A percentile compares a stretch with the other conserved stretches of the same genome.
phyloP scores from a whole-genome alignment of 2,329 filamentous ascomycete genomes.

The Neocatenulostroma microsporum region DNA sequence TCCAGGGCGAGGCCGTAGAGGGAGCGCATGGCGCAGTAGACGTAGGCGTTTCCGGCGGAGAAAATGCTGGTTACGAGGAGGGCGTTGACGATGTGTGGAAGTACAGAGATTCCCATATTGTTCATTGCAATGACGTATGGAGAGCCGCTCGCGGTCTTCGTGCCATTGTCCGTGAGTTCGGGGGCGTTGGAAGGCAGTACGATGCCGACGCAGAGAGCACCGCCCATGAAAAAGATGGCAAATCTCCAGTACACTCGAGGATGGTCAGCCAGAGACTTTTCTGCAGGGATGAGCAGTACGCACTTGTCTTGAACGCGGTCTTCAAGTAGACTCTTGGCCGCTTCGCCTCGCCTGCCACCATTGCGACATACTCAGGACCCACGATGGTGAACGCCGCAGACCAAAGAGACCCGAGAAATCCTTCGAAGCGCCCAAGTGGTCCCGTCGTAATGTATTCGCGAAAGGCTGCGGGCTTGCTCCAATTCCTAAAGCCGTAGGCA shows the following conservation, averaged over 20 bases:
- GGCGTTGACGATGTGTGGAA: conserved; percentile 36
- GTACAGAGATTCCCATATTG: conserved; percentile 36
- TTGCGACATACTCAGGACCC: conserved; percentile 43
- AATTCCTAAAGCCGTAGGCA: conserved; percentile 32
- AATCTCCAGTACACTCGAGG: conserved; percentile 44
- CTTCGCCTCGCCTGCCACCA: conserved; percentile 43
- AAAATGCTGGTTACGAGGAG: conserved; percentile 46
- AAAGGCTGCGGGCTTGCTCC: conserved; percentile 28
- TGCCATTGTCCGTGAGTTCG: conserved; percentile 20
- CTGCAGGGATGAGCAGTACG: no score
- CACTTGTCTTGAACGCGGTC: conserved; percentile 43
- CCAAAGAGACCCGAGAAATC: conserved; percentile 30
- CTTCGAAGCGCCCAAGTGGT: conserved; percentile 28
- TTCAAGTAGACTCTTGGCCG: conserved; percentile 41
- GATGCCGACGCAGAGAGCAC: conserved; percentile 40
- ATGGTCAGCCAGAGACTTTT: no score
- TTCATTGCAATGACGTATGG: conserved; percentile 31
- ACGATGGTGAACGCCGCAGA: conserved; percentile 32
- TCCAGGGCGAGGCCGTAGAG: conserved; percentile 48
- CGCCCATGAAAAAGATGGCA: conserved; percentile 42
- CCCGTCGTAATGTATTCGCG: conserved; percentile 23
- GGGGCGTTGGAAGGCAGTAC: conserved; percentile 32
- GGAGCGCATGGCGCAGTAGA: conserved; percentile 47
- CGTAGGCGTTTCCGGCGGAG: conserved; percentile 51
- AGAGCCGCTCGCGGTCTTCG: conserved; percentile 29